Evolutionary conservation across 1,284 basidiomycete species (phyloP).

Genomic region (Ustilago tritici): DNA sequence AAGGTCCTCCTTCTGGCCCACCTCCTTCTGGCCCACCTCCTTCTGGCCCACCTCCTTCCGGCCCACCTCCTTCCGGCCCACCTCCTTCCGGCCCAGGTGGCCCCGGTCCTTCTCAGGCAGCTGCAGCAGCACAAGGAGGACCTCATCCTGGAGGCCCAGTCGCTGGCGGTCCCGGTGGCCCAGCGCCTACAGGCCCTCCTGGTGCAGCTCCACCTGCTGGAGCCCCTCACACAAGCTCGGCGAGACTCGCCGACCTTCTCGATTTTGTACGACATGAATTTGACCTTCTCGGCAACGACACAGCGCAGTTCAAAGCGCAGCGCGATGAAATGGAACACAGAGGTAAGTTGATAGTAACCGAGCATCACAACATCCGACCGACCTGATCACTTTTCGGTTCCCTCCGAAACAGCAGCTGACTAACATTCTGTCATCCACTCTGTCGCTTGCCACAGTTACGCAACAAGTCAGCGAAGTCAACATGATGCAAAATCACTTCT

Average conservation of each 20-base stretch:
- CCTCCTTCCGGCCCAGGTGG: slow-evolving; percentile 31
- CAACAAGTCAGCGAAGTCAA: slow-evolving; percentile 62
- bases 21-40: slow-evolving; percentile 44
- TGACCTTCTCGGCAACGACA: slow-evolving; percentile 80
- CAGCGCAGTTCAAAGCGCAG: slow-evolving; percentile 78
- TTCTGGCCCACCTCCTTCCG: slow-evolving; percentile 27
- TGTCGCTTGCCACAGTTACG: slow-evolving; percentile 30
- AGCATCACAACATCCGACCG: slow-evolving; percentile 21
- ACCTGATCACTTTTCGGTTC: background rate
- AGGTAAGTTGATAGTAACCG: slow-evolving; percentile 73
- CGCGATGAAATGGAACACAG: slow-evolving; percentile 90
- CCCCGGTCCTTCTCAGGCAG: slow-evolving; percentile 44
- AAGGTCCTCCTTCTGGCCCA: slow-evolving; percentile 38
- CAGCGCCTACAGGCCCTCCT: slow-evolving; percentile 36
- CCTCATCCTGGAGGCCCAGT: slow-evolving; percentile 46
- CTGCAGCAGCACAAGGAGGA: slow-evolving; percentile 37
- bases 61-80: too few relatives aligned
- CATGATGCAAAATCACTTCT: slow-evolving; percentile 74
- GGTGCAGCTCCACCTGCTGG: slow-evolving; percentile 40
- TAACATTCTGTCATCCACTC: background rate
- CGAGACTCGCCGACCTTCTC: slow-evolving; percentile 81
- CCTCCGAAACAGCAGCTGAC: background rate
- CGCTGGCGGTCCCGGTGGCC: slow-evolving; percentile 42
- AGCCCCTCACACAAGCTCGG: slow-evolving; percentile 48
- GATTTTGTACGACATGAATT: slow-evolving; percentile 88